phyloP scores from a whole-genome alignment of 106 monocot genomes.

The Apostasia ramifera region DNA sequence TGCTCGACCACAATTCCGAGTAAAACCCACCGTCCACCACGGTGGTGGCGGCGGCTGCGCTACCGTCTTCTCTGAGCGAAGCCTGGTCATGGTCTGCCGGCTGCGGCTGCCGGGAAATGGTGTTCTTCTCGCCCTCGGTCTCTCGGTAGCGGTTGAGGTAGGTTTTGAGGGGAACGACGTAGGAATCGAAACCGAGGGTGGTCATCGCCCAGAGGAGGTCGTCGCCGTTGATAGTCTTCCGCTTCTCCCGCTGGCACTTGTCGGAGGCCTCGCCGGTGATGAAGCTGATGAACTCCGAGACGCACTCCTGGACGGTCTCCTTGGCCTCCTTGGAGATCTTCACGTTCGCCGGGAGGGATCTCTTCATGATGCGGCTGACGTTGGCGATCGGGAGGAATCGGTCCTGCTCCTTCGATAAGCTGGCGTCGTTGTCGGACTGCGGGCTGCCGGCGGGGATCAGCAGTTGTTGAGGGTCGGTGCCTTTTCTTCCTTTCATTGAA shows the following conservation, averaged over 20 bases:
- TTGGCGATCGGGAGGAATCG: constrained; percentile 45
- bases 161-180: constrained; percentile 29
- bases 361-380: constrained; percentile 44
- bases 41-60: neutral
- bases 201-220: constrained; percentile 74
- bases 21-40: neutral
- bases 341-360: constrained; percentile 56
- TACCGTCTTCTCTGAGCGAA: neutral
- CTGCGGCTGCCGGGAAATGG: neutral
- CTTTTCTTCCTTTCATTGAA: constrained; percentile 14
- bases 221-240: constrained; percentile 69
- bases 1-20: too few species aligned
- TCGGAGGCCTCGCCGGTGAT: constrained; percentile 70
- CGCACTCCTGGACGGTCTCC: constrained; percentile 72
- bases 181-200: constrained; percentile 36
- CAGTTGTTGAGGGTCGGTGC: neutral
- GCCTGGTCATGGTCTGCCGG: neutral
- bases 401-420: constrained; percentile 23
- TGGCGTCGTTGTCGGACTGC: constrained; percentile 11
- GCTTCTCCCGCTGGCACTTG: constrained; percentile 69
- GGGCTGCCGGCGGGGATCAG: constrained; percentile 8
- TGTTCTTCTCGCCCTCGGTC: constrained; percentile 25
- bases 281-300: constrained; percentile 80
- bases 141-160: constrained; percentile 34
- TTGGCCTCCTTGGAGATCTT: constrained; percentile 76